Evolutionary conservation across 768 basidiomycete genomes (phyloP).

Genomic region (Tylopilus intermedius): DNA sequence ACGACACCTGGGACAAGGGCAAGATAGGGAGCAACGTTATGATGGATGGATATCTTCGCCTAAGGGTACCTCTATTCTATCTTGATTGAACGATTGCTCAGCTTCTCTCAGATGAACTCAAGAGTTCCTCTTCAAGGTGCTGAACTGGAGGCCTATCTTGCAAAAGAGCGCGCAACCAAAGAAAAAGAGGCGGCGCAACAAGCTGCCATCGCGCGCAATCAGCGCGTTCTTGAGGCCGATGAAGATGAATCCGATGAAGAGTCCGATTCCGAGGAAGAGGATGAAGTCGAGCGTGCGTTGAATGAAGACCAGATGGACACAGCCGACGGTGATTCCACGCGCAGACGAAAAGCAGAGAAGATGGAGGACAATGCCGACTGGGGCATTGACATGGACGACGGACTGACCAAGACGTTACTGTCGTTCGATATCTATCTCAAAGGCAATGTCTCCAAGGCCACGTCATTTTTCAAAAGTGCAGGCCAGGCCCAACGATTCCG

Average conservation of each 20-base stretch:
- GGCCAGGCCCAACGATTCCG: constrained; percentile 77
- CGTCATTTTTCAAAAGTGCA: constrained; percentile 80
- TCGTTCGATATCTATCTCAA: constrained; percentile 97
- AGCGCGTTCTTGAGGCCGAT: constrained; percentile 90
- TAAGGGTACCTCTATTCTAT: constrained; percentile 48
- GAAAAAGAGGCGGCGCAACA: constrained; percentile 86
- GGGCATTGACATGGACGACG: constrained; percentile 73
- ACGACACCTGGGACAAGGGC: constrained; percentile 85
- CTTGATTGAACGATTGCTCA: constrained; percentile 2
- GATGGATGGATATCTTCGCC: constrained; percentile 64
- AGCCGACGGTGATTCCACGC: constrained; percentile 30
- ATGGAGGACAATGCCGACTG: constrained; percentile 56
- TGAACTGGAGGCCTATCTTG: constrained; percentile 78
- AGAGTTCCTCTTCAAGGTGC: constrained; percentile 87
- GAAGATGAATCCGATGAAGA: constrained; percentile 78
- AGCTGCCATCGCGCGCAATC: constrained; percentile 75
- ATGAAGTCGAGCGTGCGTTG: constrained; percentile 49
- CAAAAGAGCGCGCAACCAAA: constrained; percentile 67
- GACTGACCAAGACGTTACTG: constrained; percentile 63
- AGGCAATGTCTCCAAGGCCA: constrained; percentile 86
- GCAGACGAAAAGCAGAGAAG: constrained; percentile 44
- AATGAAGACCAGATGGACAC: constrained; percentile 47
- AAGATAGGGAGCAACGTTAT: constrained; percentile 82
- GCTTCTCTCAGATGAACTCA: constrained; percentile 60
- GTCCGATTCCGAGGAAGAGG: constrained; percentile 64